Evolutionary conservation across 208 protist genomes (phyloP).

Genomic region (Sergeia podlipaevii): DNA sequence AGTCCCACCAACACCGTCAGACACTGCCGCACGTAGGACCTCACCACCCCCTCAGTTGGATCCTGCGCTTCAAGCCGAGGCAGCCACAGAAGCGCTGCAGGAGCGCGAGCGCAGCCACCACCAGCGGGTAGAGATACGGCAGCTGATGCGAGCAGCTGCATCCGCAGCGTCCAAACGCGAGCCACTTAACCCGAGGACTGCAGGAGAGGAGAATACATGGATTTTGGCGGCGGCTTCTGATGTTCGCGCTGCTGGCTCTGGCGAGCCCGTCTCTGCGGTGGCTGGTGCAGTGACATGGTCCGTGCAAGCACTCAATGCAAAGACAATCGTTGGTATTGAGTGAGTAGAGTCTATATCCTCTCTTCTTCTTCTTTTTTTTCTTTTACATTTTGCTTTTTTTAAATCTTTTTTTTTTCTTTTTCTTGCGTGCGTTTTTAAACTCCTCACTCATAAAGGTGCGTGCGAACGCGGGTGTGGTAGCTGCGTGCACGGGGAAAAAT

Average conservation of each 20-base stretch:
- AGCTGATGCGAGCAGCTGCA: constrained; percentile 31
- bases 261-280: constrained; percentile 5
- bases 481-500: too few species aligned
- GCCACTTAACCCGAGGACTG: constrained; percentile 9
- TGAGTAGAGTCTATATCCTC: constrained; percentile 2
- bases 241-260: constrained; percentile 26
- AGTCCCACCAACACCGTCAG: not conserved
- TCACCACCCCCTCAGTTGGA: constrained; percentile 11
- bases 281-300: constrained; percentile 20
- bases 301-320: constrained; percentile 36
- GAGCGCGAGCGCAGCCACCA: constrained; percentile 24
- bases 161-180: constrained; percentile 20
- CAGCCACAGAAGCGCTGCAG: constrained; percentile 1
- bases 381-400: constrained; percentile 1
- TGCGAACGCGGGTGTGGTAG: too few species aligned
- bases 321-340: constrained; percentile 37
- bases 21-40: not conserved
- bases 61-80: constrained; percentile 8
- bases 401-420: constrained; percentile 5
- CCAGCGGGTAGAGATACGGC: constrained; percentile 31
- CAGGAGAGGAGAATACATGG: constrained; percentile 8
- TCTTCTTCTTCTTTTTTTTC: not conserved
- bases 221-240: constrained; percentile 10
- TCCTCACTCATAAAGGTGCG: not conserved
- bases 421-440: not conserved